A percentile compares a stretch with the other conserved stretches of the same genome.
phyloP scores from a whole-genome alignment of 2,329 filamentous ascomycete species.

The Hansfordia pulvinata region DNA sequence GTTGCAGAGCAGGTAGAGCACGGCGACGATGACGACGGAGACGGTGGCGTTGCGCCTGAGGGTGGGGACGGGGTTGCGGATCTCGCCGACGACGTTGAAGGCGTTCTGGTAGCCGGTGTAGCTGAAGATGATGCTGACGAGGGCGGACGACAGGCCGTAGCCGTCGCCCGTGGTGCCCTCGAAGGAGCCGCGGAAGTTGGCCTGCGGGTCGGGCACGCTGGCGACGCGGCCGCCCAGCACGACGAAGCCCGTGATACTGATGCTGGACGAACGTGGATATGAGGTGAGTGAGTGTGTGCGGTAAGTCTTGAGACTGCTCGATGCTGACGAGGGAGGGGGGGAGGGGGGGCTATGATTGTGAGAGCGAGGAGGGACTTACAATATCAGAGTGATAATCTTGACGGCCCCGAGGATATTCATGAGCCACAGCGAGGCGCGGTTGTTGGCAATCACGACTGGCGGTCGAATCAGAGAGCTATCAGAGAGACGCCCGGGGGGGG shows the following conservation, averaged over 20 bases:
- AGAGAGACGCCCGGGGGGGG: too few relatives aligned
- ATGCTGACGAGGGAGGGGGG: too few relatives aligned
- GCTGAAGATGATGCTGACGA: conserved; percentile 45
- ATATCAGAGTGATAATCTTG: conserved; percentile 49
- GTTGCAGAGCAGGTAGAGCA: conserved; percentile 44
- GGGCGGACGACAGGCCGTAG: conserved; percentile 38
- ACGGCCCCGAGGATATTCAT: conserved; percentile 42
- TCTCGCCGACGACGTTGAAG: conserved; percentile 47
- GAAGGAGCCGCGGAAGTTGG: conserved; percentile 43
- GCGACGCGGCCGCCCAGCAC: conserved; percentile 42
- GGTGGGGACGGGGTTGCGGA: conserved; percentile 21
- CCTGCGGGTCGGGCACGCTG: conserved; percentile 30
- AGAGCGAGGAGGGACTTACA: conserved; percentile 19
- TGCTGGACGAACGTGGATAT: conserved; percentile 11
- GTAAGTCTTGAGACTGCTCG: too few relatives aligned
- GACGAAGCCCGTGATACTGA: conserved; percentile 46
- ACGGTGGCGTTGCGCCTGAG: conserved; percentile 7
- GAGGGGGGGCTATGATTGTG: too few relatives aligned
- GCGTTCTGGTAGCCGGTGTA: conserved; percentile 44
- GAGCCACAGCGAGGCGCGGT: conserved; percentile 39
- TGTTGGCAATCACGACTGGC: conserved; percentile 36
- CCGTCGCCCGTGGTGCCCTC: conserved; percentile 27
- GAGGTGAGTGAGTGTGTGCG: too few relatives aligned
- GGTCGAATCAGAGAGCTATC: not conserved
- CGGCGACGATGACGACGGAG: conserved; percentile 33